Evolutionary conservation across 1,139 yeast genomes (phyloP).

Genomic region (Sugiyamaella grinbergsii): DNA sequence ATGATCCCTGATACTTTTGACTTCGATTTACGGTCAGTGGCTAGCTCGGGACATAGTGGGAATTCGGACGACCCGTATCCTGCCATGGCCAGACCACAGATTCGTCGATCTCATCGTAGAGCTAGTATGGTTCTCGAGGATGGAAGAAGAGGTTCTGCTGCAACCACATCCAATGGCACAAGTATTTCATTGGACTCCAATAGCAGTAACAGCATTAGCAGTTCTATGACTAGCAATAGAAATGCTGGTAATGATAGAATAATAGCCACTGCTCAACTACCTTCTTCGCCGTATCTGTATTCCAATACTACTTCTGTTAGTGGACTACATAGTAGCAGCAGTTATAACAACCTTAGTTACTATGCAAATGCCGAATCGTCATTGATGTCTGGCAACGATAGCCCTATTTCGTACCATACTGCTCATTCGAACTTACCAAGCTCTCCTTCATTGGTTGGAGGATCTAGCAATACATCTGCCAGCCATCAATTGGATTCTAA

Average conservation of each 20-base stretch:
- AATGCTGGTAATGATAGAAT: conserved; percentile 1
- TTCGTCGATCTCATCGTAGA: conserved; percentile 18
- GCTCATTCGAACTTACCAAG: conserved; percentile 17
- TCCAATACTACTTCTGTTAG: conserved; percentile 11
- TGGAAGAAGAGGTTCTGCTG: conserved; percentile 2
- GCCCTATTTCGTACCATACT: conserved; percentile 21
- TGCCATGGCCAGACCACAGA: conserved; percentile 32
- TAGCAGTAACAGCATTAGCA: background rate
- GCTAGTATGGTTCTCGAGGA: conserved; percentile 7
- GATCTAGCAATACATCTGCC: background rate
- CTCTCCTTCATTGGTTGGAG: conserved; percentile 6
- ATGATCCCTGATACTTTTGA: conserved; percentile 22
- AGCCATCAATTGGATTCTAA: conserved; percentile 5
- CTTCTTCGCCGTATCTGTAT: conserved; percentile 15
- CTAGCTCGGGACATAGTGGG: conserved; percentile 16
- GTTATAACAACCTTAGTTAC: conserved; percentile 9
- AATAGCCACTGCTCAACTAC: conserved; percentile 10
- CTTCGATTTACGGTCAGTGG: conserved; percentile 14
- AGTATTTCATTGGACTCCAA: conserved; percentile 2
- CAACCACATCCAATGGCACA: conserved; percentile 1
- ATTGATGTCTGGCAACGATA: conserved; percentile 9
- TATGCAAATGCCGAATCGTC: conserved; percentile 16
- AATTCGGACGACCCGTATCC: conserved; percentile 41
- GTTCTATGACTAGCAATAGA: background rate
- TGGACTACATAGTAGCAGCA: conserved; percentile 13